Evolutionary conservation across 2,329 filamentous ascomycete genomes (phyloP), one percentile per base, ranked within the genome.

Genomic region (Diaporthe sp.): DNA sequence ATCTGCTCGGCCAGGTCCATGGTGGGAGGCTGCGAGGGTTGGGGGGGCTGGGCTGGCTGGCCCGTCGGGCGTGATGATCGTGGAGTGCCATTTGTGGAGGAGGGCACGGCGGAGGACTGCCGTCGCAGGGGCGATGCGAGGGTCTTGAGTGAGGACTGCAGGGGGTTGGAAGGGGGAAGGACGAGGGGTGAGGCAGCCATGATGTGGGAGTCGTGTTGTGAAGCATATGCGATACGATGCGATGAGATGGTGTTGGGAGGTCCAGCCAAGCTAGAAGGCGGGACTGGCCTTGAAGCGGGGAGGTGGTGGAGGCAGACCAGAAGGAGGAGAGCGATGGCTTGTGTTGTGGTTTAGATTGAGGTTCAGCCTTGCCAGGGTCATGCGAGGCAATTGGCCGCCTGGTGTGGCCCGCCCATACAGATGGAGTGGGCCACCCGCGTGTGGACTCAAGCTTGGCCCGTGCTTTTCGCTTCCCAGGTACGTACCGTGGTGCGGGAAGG

Each of bases 1-100:
- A 96, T 89, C 82, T 95, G 93, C 84, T 96, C 94, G n/a, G 94
- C 89, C n/a, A 92, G 83, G 80, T 93, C 91, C 75, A 91, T 85
- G 22, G 85, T 86, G 80, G 81, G 25, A 53, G 71, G 65, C 72
- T 67, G 58, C 17, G 58, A 20, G 39, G 71, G 47, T 39, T 73
- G 72, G 72, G 70, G 57, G 61, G 61, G 68, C 70, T 58, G 55
- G 61, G 49, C 65, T 55, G 47, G 65, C 34, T 55, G 73, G 72
- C 71, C 71, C 65, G 65, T 76, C 37, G 73, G 77, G 67, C 70
- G 71, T 72, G 76, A 76, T 53, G 76, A 68, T 65, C 73, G 78
- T 44, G 77, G 79, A 25, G 80, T 81, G 77, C 79, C 79, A 77
- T 78, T 81, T 70, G 72, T 10, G 47, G 81, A 80, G 7, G 82